Evolutionary conservation across 495 filamentous ascomycete species (phyloP).

Genomic region (Jackrogersella multiformis): DNA sequence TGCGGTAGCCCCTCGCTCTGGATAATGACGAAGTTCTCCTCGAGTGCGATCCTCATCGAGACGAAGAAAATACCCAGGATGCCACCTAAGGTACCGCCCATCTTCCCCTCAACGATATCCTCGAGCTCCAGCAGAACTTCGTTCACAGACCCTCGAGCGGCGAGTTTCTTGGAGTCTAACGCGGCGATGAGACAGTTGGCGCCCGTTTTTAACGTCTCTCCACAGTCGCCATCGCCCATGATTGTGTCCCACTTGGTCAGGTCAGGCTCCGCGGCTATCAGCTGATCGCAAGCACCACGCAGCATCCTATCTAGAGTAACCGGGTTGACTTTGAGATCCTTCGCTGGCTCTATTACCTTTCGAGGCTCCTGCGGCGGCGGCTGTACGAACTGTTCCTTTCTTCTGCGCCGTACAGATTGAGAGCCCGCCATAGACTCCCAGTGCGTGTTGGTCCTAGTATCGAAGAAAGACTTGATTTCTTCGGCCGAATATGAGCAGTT

Average conservation of each 20-base stretch:
- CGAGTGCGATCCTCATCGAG: constrained; percentile 59
- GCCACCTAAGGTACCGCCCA: constrained; percentile 69
- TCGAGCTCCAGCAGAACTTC: constrained; percentile 62
- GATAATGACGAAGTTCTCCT: constrained; percentile 50
- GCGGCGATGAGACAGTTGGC: constrained; percentile 54
- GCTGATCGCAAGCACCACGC: constrained; percentile 58
- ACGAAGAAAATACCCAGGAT: constrained; percentile 70
- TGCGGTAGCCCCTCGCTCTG: constrained; percentile 40
- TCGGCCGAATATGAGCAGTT: constrained; percentile 55
- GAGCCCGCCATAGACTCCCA: constrained; percentile 58
- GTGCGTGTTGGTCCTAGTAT: constrained; percentile 62
- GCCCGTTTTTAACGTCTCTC: constrained; percentile 65
- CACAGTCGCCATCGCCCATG: constrained; percentile 74
- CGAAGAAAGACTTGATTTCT: constrained; percentile 64
- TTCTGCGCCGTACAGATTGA: constrained; percentile 47
- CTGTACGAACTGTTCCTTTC: constrained; percentile 56
- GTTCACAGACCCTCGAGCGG: constrained; percentile 59
- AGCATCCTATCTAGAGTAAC: constrained; percentile 59
- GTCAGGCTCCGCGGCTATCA: constrained; percentile 64
- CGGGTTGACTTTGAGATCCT: constrained; percentile 55
- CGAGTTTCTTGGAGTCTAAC: constrained; percentile 45
- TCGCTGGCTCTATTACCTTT: constrained; percentile 47
- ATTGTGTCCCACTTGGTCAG: constrained; percentile 69
- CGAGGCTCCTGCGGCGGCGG: constrained; percentile 47
- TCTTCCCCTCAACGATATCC: constrained; percentile 65